These are phyloP conservation scores for Lactarius akahatsu DNA, from an alignment of 768 basidiomycete species.

Conservation along the genomic window DNA sequence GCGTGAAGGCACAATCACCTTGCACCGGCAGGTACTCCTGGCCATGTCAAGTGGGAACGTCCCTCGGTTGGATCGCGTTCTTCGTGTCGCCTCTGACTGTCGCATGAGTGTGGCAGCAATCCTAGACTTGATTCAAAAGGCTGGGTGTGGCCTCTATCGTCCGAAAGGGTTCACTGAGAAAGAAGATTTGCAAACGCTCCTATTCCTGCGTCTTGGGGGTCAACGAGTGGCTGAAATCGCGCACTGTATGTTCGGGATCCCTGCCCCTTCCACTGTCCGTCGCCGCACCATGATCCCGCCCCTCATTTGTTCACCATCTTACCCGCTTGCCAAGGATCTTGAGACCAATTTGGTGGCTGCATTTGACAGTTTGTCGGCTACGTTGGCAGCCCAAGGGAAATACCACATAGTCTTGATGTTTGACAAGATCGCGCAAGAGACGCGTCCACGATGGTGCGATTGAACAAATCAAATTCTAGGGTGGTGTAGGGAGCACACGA, in stretches of 20 bases:
- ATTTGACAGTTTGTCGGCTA: background rate
- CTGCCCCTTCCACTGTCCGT: slow-evolving; percentile 3
- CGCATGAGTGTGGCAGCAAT: background rate
- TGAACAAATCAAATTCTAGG: slow-evolving; percentile 13
- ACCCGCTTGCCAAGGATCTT: background rate
- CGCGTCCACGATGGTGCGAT: slow-evolving; percentile 3
- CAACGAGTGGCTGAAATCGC: background rate
- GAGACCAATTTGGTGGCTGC: background rate
- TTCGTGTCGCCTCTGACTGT: background rate
- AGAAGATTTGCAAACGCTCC: background rate
- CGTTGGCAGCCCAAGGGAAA: background rate
- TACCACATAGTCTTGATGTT: slow-evolving; percentile 2
- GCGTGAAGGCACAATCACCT: background rate
- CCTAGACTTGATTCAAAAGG: background rate
- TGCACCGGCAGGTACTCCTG: slow-evolving; percentile 1
- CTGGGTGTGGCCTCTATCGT: background rate
- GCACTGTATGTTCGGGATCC: slow-evolving; percentile 1
- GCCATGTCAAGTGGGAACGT: background rate
- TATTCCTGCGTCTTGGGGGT: slow-evolving; percentile 4
- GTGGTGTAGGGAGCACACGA: slow-evolving; percentile 4
- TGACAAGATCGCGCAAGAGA: background rate
- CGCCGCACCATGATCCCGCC: background rate
- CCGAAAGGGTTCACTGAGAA: slow-evolving; percentile 10
- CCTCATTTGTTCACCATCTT: background rate
- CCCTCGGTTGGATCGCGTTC: background rate